Evolutionary conservation across 768 basidiomycete genomes (phyloP).

Genomic region (Sporobolomyces phaffii): DNA sequence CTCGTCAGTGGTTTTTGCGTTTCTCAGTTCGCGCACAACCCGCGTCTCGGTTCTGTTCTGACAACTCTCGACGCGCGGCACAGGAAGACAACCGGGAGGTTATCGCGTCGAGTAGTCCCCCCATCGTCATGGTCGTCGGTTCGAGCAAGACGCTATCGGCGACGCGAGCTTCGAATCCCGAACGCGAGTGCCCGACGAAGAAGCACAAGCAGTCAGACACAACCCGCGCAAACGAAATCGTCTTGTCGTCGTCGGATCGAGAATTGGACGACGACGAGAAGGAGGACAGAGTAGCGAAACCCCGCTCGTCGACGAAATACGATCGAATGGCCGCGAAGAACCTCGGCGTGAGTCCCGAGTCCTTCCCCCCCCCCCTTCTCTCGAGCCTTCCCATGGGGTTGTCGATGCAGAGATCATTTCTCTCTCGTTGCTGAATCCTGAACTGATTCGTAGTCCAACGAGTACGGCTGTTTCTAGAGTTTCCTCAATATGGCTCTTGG

Average conservation of each 20-base stretch:
- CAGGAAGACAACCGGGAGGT: not conserved
- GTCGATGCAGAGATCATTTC: too few relatives aligned
- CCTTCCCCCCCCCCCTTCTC: not conserved
- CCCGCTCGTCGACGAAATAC: not conserved
- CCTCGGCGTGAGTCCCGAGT: slow-evolving; percentile 1
- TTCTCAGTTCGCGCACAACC: too few relatives aligned
- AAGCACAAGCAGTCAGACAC: too few relatives aligned
- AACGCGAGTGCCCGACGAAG: too few relatives aligned
- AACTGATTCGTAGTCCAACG: too few relatives aligned
- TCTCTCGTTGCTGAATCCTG: too few relatives aligned
- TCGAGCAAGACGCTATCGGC: too few relatives aligned
- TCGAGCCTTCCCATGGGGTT: too few relatives aligned
- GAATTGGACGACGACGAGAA: not conserved
- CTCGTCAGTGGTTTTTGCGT: too few relatives aligned
- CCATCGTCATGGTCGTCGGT: not conserved
- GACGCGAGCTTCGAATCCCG: too few relatives aligned
- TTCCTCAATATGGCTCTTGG: too few relatives aligned
- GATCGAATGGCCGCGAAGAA: not conserved
- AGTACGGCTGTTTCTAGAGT: too few relatives aligned
- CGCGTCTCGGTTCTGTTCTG: not conserved
- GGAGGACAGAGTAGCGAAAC: not conserved
- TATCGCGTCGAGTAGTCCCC: not conserved
- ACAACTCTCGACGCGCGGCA: not conserved
- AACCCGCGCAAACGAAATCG: not conserved
- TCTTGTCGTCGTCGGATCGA: not conserved